Evolutionary conservation across 768 basidiomycete genomes (phyloP), one percentile per base, ranked within the genome.

Genomic region (Hygrophoropsis aurantiaca): DNA sequence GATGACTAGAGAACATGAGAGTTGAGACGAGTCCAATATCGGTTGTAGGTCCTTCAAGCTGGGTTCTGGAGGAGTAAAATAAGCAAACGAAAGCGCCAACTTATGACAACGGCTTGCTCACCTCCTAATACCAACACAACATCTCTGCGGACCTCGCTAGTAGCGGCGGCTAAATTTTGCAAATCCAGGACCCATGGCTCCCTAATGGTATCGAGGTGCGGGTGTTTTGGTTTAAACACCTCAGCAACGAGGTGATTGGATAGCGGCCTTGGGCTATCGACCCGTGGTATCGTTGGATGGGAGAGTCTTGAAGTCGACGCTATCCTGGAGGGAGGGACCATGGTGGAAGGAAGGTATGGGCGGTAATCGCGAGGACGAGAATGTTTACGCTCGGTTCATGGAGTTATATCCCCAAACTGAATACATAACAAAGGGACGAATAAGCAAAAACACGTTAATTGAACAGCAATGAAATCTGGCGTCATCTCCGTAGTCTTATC

Each of bases 241-340:
- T 62, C 59, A 10, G 59, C 46, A 32, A 51, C 36, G 50, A 51
- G 50, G 8, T 35, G 26, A 23, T 30, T 25, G 19, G 24, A 9
- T 18, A 35, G 84, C 82, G 84, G 36, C 82, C 86, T 77, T 87
- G 87, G 87, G 84, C 84, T 5, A 77, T 87, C 37, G 84, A 85
- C 58, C 82, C 87, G 41, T 87, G 92, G 49, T 90, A 92, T 61
- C 27, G 90, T 90, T 9, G 92, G 27, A 6, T 23, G 35, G 19
- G 15, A 34, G 30, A 8, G 15, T 21, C 43, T 50, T 0, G 49
- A 34, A 4, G 36, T 23, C 2, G 38, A 34, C 9, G 49, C 10
- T 19, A 41, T 5, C 37, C 48, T 50, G 44, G 38, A 19, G 19
- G 49, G 35, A 11, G 36, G 36, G 16, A 38, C 37, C 44, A 50